A percentile compares a stretch with the other conserved stretches of the same genome.
These are phyloP conservation scores for Rosa lucieae DNA, from an alignment of 306 rosid species.

Conservation along the genomic window DNA sequence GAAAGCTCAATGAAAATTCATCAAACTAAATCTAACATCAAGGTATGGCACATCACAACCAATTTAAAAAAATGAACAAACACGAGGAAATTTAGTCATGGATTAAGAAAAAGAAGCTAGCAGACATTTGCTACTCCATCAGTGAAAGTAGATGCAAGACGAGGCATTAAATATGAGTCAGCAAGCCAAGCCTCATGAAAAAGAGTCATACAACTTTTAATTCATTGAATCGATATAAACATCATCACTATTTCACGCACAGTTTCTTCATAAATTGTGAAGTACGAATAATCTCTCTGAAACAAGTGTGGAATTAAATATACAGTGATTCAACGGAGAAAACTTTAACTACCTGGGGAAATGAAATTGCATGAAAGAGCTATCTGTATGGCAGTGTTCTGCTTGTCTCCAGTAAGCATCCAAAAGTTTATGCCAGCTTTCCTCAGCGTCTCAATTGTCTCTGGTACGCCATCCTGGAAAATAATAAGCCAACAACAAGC, in stretches of 20 bases:
- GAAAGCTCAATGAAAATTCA: not conserved
- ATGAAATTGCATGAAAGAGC: conserved; percentile 96
- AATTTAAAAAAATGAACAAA: not conserved
- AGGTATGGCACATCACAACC: not conserved
- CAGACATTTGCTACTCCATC: not conserved
- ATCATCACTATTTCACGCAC: not conserved
- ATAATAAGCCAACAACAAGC: not conserved
- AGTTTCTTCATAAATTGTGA: conserved; percentile 2
- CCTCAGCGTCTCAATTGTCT: conserved; percentile 86
- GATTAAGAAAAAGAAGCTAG: not conserved
- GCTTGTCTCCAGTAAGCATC: conserved; percentile 99
- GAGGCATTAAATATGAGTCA: not conserved
- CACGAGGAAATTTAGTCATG: not conserved
- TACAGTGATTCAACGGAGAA: conserved; percentile 1
- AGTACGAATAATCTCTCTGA: conserved; percentile 12
- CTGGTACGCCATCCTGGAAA: conserved; percentile 95
- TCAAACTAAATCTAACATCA: not conserved
- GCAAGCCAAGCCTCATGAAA: conserved; percentile 8
- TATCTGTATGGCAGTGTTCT: conserved; percentile 92
- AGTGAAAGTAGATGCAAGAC: not conserved
- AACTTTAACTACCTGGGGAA: conserved; percentile 75
- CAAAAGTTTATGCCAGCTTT: conserved; percentile 99
- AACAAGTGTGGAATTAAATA: not conserved
- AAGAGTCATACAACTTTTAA: not conserved
- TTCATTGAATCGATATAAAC: not conserved